Conservation (phyloP, 2,329 filamentous ascomycete species). For the Curvularia sp. region DNA sequence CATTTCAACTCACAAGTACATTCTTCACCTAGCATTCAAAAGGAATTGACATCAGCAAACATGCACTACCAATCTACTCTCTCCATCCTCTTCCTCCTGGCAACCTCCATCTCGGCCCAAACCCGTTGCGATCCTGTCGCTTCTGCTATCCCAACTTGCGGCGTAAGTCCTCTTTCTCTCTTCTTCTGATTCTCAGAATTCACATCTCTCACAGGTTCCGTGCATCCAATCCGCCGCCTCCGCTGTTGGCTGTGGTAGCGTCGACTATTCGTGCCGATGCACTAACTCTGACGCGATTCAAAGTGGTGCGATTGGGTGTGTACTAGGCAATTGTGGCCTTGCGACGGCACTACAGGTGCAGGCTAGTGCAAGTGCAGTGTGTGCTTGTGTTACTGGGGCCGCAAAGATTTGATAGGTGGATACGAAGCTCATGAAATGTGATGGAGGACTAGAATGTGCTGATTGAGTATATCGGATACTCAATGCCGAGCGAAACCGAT, state of each 20-base stretch:
- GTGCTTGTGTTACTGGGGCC: constrained; percentile 5
- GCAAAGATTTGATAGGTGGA: neutral
- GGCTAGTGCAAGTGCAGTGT: constrained; percentile 16
- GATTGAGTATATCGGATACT: neutral
- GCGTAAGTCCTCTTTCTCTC: constrained; percentile 4
- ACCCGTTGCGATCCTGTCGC: constrained; percentile 15
- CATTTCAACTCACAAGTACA: neutral
- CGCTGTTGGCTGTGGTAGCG: constrained; percentile 6
- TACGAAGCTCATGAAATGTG: neutral
- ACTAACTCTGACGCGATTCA: constrained; percentile 12
- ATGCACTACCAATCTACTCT: constrained; percentile 11
- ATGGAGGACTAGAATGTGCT: neutral
- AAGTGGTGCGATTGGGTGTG: constrained; percentile 10
- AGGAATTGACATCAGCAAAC: neutral
- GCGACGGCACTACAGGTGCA: constrained; percentile 12
- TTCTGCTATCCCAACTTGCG: constrained; percentile 17
- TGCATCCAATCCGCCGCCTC: constrained; percentile 17
- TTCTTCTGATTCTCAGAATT: neutral
- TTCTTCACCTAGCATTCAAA: neutral
- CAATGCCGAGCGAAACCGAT: too few species aligned
- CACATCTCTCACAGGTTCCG: constrained; percentile 3
- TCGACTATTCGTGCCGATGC: constrained; percentile 15
- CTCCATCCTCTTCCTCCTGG: constrained; percentile 7
- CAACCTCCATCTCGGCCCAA: constrained; percentile 14
- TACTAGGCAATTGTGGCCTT: constrained; percentile 12